Evolutionary conservation across 176 grass and related monocot genomes (phyloP).

Genomic region (Triticum dicoccoides): DNA sequence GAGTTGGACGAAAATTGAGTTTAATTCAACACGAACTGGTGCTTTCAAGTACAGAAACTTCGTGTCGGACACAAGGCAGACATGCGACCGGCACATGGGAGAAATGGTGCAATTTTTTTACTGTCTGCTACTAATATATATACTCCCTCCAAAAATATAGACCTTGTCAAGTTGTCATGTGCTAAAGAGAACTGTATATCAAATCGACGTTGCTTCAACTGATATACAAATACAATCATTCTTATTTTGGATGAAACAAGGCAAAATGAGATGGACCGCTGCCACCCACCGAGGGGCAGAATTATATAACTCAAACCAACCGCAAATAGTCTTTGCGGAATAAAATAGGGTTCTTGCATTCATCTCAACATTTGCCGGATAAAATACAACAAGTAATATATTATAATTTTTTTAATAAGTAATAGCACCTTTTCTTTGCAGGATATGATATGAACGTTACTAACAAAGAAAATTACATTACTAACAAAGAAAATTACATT

Average conservation of each 20-base stretch:
- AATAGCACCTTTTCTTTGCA: too few species aligned
- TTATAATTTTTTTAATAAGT: not conserved
- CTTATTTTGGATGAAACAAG: not conserved
- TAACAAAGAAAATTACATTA: not conserved
- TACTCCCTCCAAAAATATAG: too few species aligned
- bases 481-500: not conserved
- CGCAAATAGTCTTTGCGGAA: not conserved
- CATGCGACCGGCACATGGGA: not conserved
- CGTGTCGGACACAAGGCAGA: not conserved
- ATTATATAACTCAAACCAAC: not conserved
- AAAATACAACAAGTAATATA: not conserved
- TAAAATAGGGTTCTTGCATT: not conserved
- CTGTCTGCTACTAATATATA: not conserved
- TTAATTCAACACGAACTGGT: not conserved
- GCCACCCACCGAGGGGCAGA: not conserved
- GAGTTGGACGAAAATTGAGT: too few species aligned
- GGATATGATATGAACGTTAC: not conserved
- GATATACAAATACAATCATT: not conserved
- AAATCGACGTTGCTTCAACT: not conserved
- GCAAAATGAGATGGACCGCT: not conserved
- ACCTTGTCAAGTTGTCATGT: not conserved
- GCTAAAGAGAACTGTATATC: not conserved
- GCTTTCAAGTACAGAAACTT: not conserved
- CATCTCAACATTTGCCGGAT: too few species aligned
- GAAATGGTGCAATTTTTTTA: not conserved